phyloP scores from a whole-genome alignment of 441 rosid genomes.

The Gossypium davidsonii region DNA sequence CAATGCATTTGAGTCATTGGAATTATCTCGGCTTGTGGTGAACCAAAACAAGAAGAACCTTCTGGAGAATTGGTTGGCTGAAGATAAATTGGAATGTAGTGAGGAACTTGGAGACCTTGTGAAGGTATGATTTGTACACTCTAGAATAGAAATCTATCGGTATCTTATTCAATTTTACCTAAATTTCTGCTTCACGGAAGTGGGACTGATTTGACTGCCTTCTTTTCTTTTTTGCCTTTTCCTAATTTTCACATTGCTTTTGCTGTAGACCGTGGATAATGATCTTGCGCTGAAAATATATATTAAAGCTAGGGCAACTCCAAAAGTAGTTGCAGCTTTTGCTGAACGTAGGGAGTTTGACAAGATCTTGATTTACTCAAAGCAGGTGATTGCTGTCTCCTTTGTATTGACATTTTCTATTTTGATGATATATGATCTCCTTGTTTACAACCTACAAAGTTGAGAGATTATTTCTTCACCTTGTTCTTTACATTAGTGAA shows the following conservation, averaged over 20 bases:
- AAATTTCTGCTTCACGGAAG: background rate
- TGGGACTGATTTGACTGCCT: background rate
- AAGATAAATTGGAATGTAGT: slow-evolving; percentile 97
- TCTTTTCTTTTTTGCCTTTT: background rate
- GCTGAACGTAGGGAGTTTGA: slow-evolving; percentile 99
- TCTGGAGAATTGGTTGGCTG: slow-evolving; percentile 96
- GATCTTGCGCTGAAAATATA: slow-evolving; percentile 96
- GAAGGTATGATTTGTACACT: slow-evolving; percentile 48
- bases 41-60: slow-evolving; percentile 99
- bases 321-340: slow-evolving; percentile 99
- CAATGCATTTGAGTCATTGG: slow-evolving; percentile 93
- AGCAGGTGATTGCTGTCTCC: slow-evolving; percentile 57
- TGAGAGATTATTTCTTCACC: background rate
- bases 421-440: background rate
- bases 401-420: slow-evolving; percentile 2
- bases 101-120: slow-evolving; percentile 99
- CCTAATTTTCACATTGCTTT: slow-evolving; percentile 14
- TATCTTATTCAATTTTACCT: background rate
- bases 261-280: slow-evolving; percentile 93
- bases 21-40: slow-evolving; percentile 94
- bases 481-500: background rate
- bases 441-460: background rate
- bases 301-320: slow-evolving; percentile 98
- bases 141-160: background rate
- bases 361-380: slow-evolving; percentile 92